A percentile compares a stretch with the other conserved stretches of the same genome.
phyloP scores from a whole-genome alignment of 768 basidiomycete genomes.

The Macrolepiota fuliginosa region DNA sequence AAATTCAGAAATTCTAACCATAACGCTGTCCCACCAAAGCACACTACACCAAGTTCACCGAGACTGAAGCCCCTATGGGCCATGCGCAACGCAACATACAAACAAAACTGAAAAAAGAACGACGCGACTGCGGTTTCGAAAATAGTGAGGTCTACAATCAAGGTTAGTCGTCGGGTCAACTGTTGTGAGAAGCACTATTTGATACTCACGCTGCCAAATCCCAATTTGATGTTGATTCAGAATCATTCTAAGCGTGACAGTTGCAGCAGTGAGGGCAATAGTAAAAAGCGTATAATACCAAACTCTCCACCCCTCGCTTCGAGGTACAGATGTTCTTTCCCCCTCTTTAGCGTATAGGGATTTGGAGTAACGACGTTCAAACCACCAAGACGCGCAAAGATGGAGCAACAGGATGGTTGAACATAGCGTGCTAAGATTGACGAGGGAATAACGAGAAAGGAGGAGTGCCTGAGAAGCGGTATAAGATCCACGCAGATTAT shows the following conservation, averaged over 20 bases:
- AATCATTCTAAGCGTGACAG: conserved; percentile 47
- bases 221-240: conserved; percentile 40
- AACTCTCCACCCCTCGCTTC: conserved; percentile 62
- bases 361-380: conserved; percentile 53
- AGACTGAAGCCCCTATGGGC: conserved; percentile 95
- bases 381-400: conserved; percentile 73
- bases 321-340: conserved; percentile 74
- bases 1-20: conserved; percentile 85
- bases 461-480: conserved; percentile 54
- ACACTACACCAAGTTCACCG: conserved; percentile 88
- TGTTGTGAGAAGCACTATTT: conserved; percentile 4
- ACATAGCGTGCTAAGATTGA: conserved; percentile 79
- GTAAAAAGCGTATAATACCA: conserved; percentile 68
- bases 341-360: conserved; percentile 48
- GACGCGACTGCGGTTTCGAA: conserved; percentile 74
- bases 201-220: conserved; percentile 70
- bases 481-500: conserved; percentile 35
- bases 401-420: conserved; percentile 79
- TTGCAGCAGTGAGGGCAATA: conserved; percentile 45
- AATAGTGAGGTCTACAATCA: conserved; percentile 62
- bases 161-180: not conserved
- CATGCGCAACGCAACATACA: conserved; percentile 86
- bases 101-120: conserved; percentile 85
- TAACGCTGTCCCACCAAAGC: conserved; percentile 83
- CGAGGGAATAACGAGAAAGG: conserved; percentile 69